Evolutionary conservation across 2,329 filamentous ascomycete species (phyloP).

Genomic region (Beauveria varroae): DNA sequence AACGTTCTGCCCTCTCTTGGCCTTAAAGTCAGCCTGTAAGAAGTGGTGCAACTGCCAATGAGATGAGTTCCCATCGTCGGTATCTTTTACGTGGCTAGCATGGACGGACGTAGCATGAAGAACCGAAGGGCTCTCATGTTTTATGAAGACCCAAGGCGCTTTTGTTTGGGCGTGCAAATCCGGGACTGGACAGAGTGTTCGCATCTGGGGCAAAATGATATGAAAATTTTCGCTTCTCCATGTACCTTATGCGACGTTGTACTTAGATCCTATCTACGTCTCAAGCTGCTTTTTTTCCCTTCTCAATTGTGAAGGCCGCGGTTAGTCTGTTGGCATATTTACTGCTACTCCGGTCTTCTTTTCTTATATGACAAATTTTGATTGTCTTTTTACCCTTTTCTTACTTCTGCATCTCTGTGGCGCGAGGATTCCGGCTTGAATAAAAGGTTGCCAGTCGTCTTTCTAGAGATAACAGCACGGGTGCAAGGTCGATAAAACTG

Average conservation of each 20-base stretch:
- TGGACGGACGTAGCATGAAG: slow-evolving; percentile 9
- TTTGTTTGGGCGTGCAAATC: slow-evolving; percentile 7
- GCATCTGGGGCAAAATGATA: slow-evolving; percentile 11
- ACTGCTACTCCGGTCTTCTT: not conserved
- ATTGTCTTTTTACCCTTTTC: not conserved
- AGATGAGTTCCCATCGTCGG: not conserved
- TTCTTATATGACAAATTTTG: slow-evolving; percentile 6
- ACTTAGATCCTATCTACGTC: slow-evolving; percentile 13
- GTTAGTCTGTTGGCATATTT: not conserved
- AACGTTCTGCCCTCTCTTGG: slow-evolving; percentile 40
- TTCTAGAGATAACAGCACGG: not conserved
- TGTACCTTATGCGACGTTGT: slow-evolving; percentile 17
- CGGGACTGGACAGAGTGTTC: slow-evolving; percentile 5
- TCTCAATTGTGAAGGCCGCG: slow-evolving; percentile 1
- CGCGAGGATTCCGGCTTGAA: not conserved
- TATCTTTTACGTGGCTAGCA: slow-evolving; percentile 8
- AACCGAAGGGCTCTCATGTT: not conserved
- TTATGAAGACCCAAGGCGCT: not conserved
- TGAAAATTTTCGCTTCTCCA: slow-evolving; percentile 16
- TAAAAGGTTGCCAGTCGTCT: not conserved
- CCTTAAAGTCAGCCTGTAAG: slow-evolving; percentile 19
- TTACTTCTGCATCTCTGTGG: not conserved
- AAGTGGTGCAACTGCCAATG: not conserved
- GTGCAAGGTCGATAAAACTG: not conserved
- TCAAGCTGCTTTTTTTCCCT: slow-evolving; percentile 10